phyloP scores from a whole-genome alignment of 768 basidiomycete genomes.

The Trametes coccinea region DNA sequence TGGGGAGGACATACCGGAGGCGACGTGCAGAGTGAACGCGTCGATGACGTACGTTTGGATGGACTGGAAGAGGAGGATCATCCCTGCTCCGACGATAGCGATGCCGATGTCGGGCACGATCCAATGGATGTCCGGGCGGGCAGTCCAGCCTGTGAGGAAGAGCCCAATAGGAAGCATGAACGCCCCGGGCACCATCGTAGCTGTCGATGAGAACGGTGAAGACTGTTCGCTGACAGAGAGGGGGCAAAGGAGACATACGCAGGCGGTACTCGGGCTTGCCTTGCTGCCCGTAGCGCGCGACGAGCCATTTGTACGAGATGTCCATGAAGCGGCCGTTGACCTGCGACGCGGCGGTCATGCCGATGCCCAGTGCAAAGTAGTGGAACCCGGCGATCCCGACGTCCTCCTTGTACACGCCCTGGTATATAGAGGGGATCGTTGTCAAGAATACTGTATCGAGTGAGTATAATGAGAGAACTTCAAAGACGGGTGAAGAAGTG shows the following conservation, averaged over 20 bases:
- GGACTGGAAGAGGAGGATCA: conserved; percentile 59
- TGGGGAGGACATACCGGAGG: conserved; percentile 53
- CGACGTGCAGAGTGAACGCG: conserved; percentile 63
- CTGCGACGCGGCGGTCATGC: conserved; percentile 46
- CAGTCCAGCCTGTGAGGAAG: conserved; percentile 69
- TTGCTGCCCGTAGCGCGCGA: conserved; percentile 49
- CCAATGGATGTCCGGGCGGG: conserved; percentile 60
- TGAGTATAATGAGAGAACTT: background rate
- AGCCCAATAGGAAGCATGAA: conserved; percentile 66
- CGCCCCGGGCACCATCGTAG: conserved; percentile 58
- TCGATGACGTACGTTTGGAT: conserved; percentile 72
- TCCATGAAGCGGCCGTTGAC: conserved; percentile 61
- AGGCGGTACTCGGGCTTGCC: conserved; percentile 57
- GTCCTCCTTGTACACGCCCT: conserved; percentile 50
- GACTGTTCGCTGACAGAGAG: no score
- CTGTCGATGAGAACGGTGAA: conserved; percentile 34
- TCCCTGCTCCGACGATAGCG: conserved; percentile 51
- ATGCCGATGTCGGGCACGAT: conserved; percentile 68
- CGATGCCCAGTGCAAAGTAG: conserved; percentile 73
- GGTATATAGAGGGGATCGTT: conserved; percentile 61
- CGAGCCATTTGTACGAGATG: conserved; percentile 50
- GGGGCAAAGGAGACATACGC: conserved; percentile 34
- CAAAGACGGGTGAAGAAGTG: background rate
- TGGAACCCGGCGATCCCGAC: conserved; percentile 67
- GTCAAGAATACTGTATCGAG: conserved; percentile 58